A percentile compares a stretch with the other conserved stretches of the same genome.
Evolutionary conservation across 805 yeast genomes (phyloP).

Genomic region (Kodamaea hsintzibuensis): DNA sequence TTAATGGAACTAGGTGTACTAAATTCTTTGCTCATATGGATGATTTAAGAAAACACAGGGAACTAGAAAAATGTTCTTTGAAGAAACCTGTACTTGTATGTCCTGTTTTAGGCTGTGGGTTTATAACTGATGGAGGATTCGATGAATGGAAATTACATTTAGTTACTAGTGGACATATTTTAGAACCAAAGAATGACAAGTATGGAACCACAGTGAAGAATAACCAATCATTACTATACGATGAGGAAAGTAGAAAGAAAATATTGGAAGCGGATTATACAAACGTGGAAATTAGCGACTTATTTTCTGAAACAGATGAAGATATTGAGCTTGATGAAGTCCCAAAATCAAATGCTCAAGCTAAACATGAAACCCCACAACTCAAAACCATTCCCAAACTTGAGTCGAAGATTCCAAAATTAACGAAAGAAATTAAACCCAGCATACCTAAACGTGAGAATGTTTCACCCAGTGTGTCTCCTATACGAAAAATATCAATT

Average conservation of each 20-base stretch:
- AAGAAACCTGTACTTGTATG: conserved; percentile 35
- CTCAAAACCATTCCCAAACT: background rate
- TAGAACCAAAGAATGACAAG: conserved; percentile 7
- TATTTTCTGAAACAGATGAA: conserved; percentile 8
- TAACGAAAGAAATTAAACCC: background rate
- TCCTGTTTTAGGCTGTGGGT: conserved; percentile 43
- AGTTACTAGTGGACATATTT: conserved; percentile 19
- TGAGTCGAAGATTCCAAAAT: background rate
- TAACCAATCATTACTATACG: background rate
- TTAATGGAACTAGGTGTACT: conserved; percentile 19
- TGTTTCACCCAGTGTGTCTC: background rate
- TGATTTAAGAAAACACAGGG: conserved; percentile 22
- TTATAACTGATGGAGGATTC: conserved; percentile 34
- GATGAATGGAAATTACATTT: conserved; percentile 31
- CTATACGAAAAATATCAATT: background rate
- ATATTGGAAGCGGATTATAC: conserved; percentile 1
- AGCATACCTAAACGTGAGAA: background rate
- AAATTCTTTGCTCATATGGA: conserved; percentile 16
- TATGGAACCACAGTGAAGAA: background rate
- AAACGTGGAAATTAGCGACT: conserved; percentile 2
- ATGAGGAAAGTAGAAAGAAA: background rate
- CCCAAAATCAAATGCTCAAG: background rate
- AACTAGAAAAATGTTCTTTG: conserved; percentile 23
- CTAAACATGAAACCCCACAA: background rate
- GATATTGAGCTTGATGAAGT: background rate